Evolutionary conservation across 1,284 basidiomycete species (phyloP).

Genomic region (Filobasidium uniguttulatum): DNA sequence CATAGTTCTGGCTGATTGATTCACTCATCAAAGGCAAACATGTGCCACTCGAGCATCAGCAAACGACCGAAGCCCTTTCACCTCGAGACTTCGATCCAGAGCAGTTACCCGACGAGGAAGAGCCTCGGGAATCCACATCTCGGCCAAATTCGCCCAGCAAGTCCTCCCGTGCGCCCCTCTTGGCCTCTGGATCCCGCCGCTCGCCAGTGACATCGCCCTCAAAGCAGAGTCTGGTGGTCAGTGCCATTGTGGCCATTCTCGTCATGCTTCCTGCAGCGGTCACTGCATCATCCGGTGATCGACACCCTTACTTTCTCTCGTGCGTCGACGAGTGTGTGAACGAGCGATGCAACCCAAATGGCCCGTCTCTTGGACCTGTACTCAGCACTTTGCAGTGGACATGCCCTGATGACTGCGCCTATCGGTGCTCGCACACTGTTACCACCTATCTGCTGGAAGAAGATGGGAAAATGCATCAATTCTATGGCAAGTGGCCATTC

Average conservation of each 20-base stretch:
- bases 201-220: neutral
- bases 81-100: too few species aligned
- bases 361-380: constrained; percentile 42
- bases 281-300: constrained; percentile 48
- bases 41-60: too few species aligned
- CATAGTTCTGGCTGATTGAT: constrained; percentile 36
- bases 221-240: neutral
- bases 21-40: constrained; percentile 33
- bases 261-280: constrained; percentile 13
- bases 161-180: neutral
- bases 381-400: constrained; percentile 47
- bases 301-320: constrained; percentile 43
- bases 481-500: constrained; percentile 96
- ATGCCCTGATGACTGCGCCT: constrained; percentile 76
- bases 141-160: neutral
- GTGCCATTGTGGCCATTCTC: constrained; percentile 9
- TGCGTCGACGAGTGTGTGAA: constrained; percentile 42
- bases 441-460: constrained; percentile 37
- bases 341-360: constrained; percentile 16
- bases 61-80: too few species aligned
- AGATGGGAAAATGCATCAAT: constrained; percentile 49
- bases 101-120: neutral
- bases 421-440: constrained; percentile 71
- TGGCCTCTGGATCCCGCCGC: neutral
- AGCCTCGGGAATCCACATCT: neutral